Evolutionary conservation across 495 filamentous ascomycete species (phyloP), one percentile per base, ranked within the genome.

Genomic region (Neurospora sp.): DNA sequence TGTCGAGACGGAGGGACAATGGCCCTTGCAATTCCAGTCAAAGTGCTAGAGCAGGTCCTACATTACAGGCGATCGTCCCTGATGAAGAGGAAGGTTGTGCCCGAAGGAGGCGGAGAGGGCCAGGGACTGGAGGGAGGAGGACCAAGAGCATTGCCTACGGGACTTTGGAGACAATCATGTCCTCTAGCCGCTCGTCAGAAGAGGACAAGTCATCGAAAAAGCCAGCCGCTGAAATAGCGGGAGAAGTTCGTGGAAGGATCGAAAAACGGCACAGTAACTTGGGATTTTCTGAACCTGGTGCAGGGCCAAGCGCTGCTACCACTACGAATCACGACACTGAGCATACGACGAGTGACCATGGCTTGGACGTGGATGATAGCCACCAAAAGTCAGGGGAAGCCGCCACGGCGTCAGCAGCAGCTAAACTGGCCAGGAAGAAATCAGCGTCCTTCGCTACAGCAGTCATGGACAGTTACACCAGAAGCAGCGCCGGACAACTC

Each of bases 121-220:
- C 76, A 69, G 77, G 78, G 71, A 79, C 78, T 71, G 75, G 76
- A 35, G 79, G 77, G 10, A 76, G 83, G 71, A 75, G 83, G 68
- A 8, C 14, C 27, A 84, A 81, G 71, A 86, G 84, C 38, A 78
- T 77, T 4, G 86, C 87, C 8, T 86, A 86, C 71, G 84, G 85
- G 6, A 87, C 86, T 4, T 72, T 89, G 31, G 86, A 89, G 70
- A 89, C 86, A 1, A 88, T 88, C 75, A 88, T 87, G 81, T 86
- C 84, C 59, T 85, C 83, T 1, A 88, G 86, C 71, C 82, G 85
- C 61, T 87, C 86, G 20, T 87, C 86, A 7, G 85, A 87, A 37
- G 86, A 87, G 74, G 86, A 86, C 41, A 82, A 81, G 74, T 74
- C 77, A 20, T 82, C 82, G 71, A 87, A 85, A 77, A 87, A 86